Conservation (phyloP, 1,139 yeast species). For the Scheffersomyces segobiensis region DNA sequence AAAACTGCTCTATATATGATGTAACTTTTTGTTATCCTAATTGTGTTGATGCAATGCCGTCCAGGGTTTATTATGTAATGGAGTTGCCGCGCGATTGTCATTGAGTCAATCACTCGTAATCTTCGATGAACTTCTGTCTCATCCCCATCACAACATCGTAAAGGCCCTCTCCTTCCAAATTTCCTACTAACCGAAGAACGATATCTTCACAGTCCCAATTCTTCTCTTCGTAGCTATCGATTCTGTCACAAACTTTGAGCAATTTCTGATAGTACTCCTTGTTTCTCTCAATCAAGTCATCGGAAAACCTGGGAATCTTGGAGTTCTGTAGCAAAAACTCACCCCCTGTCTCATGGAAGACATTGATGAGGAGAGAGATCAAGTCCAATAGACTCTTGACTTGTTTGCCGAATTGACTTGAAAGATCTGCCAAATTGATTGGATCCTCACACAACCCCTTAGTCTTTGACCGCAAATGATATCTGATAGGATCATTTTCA, state of each 20-base stretch:
- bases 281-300: constrained; percentile 23
- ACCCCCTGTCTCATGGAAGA: constrained; percentile 36
- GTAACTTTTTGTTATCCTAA: background rate
- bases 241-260: constrained; percentile 22
- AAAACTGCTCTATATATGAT: background rate
- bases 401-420: constrained; percentile 20
- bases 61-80: background rate
- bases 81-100: background rate
- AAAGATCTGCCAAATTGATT: constrained; percentile 37
- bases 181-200: constrained; percentile 29
- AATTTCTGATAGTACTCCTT: constrained; percentile 23
- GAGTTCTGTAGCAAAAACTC: constrained; percentile 42
- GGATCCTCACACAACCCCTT: constrained; percentile 40
- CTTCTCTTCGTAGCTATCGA: constrained; percentile 35
- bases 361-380: constrained; percentile 30
- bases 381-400: constrained; percentile 29
- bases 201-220: constrained; percentile 46
- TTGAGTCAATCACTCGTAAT: constrained; percentile 19
- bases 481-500: constrained; percentile 49
- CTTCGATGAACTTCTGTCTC: constrained; percentile 29
- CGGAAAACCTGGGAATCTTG: constrained; percentile 41
- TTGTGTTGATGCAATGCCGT: background rate
- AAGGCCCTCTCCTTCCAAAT: constrained; percentile 12
- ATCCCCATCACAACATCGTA: constrained; percentile 27
- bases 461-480: constrained; percentile 47